These are phyloP conservation scores for Rubus parviflorus DNA, from an alignment of 306 rosid genomes.

Conservation along the genomic window DNA sequence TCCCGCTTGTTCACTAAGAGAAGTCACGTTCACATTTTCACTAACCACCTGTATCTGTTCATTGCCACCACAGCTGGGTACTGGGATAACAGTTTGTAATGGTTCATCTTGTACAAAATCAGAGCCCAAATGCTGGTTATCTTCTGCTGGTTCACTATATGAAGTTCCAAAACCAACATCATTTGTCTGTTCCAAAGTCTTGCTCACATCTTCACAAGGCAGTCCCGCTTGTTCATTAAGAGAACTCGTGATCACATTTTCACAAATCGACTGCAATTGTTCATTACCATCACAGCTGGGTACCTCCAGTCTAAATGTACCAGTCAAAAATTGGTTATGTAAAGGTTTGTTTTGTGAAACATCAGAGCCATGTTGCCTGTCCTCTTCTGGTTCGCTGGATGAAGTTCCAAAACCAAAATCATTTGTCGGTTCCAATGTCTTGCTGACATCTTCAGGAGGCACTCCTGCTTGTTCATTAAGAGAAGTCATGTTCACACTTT, in stretches of 20 bases:
- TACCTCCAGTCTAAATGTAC: not conserved
- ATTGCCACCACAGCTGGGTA: slow-evolving; percentile 3
- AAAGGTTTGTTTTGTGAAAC: slow-evolving; percentile 1
- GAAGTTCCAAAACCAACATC: slow-evolving; percentile 13
- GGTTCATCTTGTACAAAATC: slow-evolving; percentile 21
- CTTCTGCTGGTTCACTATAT: slow-evolving; percentile 9
- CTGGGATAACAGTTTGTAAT: not conserved
- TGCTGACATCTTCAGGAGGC: slow-evolving; percentile 18
- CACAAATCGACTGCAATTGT: not conserved
- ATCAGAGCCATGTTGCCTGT: not conserved
- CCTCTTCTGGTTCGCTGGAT: not conserved
- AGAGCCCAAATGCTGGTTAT: slow-evolving; percentile 7
- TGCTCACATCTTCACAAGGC: slow-evolving; percentile 13
- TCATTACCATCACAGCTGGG: slow-evolving; percentile 5
- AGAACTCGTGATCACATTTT: not conserved
- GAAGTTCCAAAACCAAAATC: slow-evolving; percentile 9
- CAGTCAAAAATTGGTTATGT: not conserved
- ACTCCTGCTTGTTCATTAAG: slow-evolving; percentile 2
- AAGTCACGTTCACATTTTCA: slow-evolving; percentile 12
- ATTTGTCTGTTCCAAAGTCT: slow-evolving; percentile 19
- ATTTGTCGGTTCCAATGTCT: slow-evolving; percentile 4
- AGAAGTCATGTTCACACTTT: not conserved
- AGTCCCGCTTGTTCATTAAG: not conserved
- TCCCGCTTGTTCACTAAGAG: slow-evolving; percentile 1
- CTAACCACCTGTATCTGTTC: not conserved